Conservation (phyloP, 1,284 basidiomycete genomes). For the Austroboletus niveus region DNA sequence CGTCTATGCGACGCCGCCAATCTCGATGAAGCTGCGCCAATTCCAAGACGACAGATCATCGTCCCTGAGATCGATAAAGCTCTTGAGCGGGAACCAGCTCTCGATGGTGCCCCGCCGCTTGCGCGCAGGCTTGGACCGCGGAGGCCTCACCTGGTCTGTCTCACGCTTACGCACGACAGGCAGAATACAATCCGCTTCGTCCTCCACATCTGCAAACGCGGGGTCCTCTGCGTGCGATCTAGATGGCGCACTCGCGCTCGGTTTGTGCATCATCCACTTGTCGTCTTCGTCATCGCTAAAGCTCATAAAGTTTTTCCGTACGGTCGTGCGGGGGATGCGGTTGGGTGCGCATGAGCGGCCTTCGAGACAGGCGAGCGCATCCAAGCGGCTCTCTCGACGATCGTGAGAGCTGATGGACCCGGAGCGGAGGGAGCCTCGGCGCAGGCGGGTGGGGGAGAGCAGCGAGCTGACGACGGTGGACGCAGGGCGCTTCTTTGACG, state of each 20-base stretch:
- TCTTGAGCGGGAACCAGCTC: slow-evolving; percentile 48
- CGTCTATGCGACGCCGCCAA: slow-evolving; percentile 38
- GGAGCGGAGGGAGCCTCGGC: slow-evolving; percentile 24
- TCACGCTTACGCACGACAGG: slow-evolving; percentile 8
- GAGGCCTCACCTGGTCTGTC: background rate
- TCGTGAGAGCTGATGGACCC: slow-evolving; percentile 34
- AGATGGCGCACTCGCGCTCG: background rate
- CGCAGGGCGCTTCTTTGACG: slow-evolving; percentile 12
- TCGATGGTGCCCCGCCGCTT: slow-evolving; percentile 41
- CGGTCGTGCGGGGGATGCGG: slow-evolving; percentile 16
- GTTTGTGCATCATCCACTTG: slow-evolving; percentile 12
- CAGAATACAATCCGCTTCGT: slow-evolving; percentile 26
- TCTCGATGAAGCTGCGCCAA: slow-evolving; percentile 65
- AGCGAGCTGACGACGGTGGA: slow-evolving; percentile 8
- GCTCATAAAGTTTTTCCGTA: slow-evolving; percentile 58
- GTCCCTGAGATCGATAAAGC: slow-evolving; percentile 62
- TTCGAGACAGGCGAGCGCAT: slow-evolving; percentile 63
- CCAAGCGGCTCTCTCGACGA: slow-evolving; percentile 38
- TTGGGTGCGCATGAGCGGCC: slow-evolving; percentile 38
- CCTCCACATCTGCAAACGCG: slow-evolving; percentile 31
- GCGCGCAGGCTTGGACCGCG: slow-evolving; percentile 14
- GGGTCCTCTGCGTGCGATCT: slow-evolving; percentile 10
- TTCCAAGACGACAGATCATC: slow-evolving; percentile 46
- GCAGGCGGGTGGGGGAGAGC: slow-evolving; percentile 5
- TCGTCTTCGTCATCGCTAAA: slow-evolving; percentile 62